A percentile compares a stretch with the other conserved stretches of the same genome.
These are phyloP conservation scores for Barnettozyma salicaria DNA, from an alignment of 805 yeast species.

Conservation along the genomic window DNA sequence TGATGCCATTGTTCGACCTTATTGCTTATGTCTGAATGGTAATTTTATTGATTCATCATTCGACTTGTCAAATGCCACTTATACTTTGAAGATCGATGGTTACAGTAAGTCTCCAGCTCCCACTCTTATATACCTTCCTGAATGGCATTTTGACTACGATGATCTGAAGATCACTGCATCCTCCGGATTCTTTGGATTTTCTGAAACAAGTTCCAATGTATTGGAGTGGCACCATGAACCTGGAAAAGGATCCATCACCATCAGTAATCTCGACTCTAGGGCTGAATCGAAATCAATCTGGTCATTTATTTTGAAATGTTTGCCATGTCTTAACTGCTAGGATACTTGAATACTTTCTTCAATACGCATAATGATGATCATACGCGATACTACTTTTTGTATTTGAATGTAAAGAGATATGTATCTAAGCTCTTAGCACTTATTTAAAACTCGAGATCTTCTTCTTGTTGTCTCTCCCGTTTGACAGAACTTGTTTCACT, in stretches of 20 bases:
- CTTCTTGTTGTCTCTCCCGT: conserved; percentile 34
- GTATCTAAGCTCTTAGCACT: neutral
- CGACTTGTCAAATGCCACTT: conserved; percentile 43
- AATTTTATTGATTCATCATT: conserved; percentile 48
- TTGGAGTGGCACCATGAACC: conserved; percentile 66
- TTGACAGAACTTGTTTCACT: conserved; percentile 41
- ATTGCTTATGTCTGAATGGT: conserved; percentile 61
- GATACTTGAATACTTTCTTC: no score
- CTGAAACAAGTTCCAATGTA: conserved; percentile 44
- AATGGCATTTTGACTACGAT: conserved; percentile 57
- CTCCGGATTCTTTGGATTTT: conserved; percentile 51
- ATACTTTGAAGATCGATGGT: conserved; percentile 41
- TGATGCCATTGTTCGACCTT: conserved; percentile 74
- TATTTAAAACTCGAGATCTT: conserved; percentile 15
- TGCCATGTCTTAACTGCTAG: conserved; percentile 7
- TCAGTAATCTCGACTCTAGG: conserved; percentile 11
- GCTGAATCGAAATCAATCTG: conserved; percentile 1
- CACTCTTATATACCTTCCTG: conserved; percentile 64
- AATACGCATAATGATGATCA: neutral
- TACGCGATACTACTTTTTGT: neutral
- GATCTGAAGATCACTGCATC: conserved; percentile 43
- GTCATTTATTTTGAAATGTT: conserved; percentile 4
- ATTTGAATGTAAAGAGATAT: neutral
- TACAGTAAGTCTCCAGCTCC: conserved; percentile 30
- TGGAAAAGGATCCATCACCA: conserved; percentile 33